Percentiles rank a stretch among this genome's conserved stretches.
Conservation (phyloP, 1,284 basidiomycete genomes). For the Tremellales sp. region DNA sequence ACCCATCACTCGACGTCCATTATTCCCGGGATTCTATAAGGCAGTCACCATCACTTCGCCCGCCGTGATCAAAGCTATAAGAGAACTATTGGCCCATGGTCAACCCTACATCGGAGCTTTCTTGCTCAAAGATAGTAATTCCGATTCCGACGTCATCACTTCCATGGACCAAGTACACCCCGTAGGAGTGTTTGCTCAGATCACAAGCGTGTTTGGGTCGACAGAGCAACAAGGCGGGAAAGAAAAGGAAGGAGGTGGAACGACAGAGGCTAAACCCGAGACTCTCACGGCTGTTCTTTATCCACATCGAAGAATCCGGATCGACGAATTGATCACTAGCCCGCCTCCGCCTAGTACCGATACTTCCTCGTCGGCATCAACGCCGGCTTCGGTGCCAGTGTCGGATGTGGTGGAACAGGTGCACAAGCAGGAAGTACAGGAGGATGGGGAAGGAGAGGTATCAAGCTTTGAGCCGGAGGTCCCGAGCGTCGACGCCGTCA, state of each 20-base stretch:
- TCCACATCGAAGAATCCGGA: slow-evolving; percentile 86
- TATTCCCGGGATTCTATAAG: slow-evolving; percentile 98
- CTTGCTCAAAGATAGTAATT: slow-evolving; percentile 89
- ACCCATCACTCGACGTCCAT: slow-evolving; percentile 89
- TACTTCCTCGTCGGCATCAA: slow-evolving; percentile 1
- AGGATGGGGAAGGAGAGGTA: slow-evolving; percentile 49
- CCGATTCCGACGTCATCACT: slow-evolving; percentile 89
- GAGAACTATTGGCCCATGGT: slow-evolving; percentile 93
- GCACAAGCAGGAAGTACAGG: slow-evolving; percentile 18
- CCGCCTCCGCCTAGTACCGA: slow-evolving; percentile 8
- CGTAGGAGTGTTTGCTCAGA: slow-evolving; percentile 96
- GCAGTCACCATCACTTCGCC: slow-evolving; percentile 89
- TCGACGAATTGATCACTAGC: slow-evolving; percentile 68
- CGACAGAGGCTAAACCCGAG: slow-evolving; percentile 56
- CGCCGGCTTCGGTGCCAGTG: slow-evolving; percentile 11
- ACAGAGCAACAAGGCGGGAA: slow-evolving; percentile 42
- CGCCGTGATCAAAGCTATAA: slow-evolving; percentile 86
- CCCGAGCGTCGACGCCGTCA: slow-evolving; percentile 54
- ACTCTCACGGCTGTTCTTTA: slow-evolving; percentile 92
- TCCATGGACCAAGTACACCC: slow-evolving; percentile 82
- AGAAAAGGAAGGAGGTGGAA: slow-evolving; percentile 54
- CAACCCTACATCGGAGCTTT: slow-evolving; percentile 98
- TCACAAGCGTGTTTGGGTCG: slow-evolving; percentile 87
- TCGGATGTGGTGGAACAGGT: slow-evolving; percentile 23
- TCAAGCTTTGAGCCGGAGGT: slow-evolving; percentile 56